Evolutionary conservation across 1,139 yeast genomes (phyloP).

Genomic region (Hansenula sp.): DNA sequence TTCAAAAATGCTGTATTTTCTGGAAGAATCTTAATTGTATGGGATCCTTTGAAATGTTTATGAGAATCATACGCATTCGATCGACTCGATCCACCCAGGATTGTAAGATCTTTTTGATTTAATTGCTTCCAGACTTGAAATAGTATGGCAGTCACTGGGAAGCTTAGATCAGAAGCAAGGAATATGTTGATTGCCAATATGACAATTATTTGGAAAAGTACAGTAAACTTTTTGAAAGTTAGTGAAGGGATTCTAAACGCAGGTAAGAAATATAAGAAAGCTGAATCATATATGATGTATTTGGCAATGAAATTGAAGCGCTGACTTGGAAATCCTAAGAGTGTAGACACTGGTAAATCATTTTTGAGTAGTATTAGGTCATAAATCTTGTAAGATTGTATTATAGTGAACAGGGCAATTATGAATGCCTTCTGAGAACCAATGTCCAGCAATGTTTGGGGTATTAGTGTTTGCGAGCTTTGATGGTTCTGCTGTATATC

Average conservation of each 20-base stretch:
- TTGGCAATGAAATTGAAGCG: conserved; percentile 62
- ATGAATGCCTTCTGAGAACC: conserved; percentile 76
- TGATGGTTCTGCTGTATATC: background rate
- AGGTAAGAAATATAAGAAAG: conserved; percentile 67
- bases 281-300: conserved; percentile 69
- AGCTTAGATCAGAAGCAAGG: conserved; percentile 32
- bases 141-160: conserved; percentile 49
- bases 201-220: conserved; percentile 31
- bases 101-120: conserved; percentile 61
- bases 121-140: conserved; percentile 41
- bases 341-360: conserved; percentile 25
- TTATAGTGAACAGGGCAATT: conserved; percentile 59
- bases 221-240: conserved; percentile 40
- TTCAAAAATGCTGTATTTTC: conserved; percentile 86
- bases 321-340: conserved; percentile 37
- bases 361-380: conserved; percentile 48
- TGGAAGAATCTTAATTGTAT: conserved; percentile 84
- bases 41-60: conserved; percentile 78
- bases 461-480: conserved; percentile 40
- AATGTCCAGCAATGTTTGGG: conserved; percentile 59
- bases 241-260: conserved; percentile 71
- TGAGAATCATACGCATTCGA: conserved; percentile 50
- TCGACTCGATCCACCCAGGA: conserved; percentile 51
- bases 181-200: conserved; percentile 34
- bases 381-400: conserved; percentile 80